A percentile compares a stretch with the other conserved stretches of the same genome.
Evolutionary conservation across 371 early-diverging fungal species (phyloP).

Genomic region (Chytridium lagenaria): DNA sequence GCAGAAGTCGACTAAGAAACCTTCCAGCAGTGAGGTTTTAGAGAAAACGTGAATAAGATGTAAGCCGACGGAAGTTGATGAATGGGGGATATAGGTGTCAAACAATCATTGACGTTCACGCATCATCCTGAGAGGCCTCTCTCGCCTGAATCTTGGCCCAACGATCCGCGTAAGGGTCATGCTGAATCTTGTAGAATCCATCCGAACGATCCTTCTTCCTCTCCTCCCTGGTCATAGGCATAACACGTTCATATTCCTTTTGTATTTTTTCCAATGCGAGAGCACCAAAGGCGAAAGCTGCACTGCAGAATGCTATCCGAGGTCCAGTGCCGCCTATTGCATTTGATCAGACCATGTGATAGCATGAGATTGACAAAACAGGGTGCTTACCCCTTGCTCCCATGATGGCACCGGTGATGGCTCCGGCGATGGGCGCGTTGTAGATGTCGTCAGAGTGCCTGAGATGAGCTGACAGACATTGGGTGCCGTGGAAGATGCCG

Average conservation of each 20-base stretch:
- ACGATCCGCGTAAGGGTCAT: constrained; percentile 36
- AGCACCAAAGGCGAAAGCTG: constrained; percentile 17
- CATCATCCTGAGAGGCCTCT: background rate
- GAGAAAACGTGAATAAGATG: no score
- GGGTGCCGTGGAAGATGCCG: constrained; percentile 19
- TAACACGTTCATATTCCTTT: constrained; percentile 11
- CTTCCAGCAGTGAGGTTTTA: no score
- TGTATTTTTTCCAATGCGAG: constrained; percentile 17
- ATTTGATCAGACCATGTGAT: no score
- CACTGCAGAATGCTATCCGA: constrained; percentile 21
- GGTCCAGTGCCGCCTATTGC: constrained; percentile 29
- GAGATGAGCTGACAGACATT: constrained; percentile 18
- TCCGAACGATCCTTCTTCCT: background rate
- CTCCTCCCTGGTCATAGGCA: background rate
- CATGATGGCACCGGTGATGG: constrained; percentile 25
- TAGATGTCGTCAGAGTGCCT: constrained; percentile 33
- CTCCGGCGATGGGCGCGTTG: constrained; percentile 38
- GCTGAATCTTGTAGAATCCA: constrained; percentile 17
- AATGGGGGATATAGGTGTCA: no score
- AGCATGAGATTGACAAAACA: background rate
- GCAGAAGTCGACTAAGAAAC: no score
- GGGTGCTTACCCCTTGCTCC: constrained; percentile 22
- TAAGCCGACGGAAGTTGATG: no score
- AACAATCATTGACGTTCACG: background rate
- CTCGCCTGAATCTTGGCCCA: constrained; percentile 33